Evolutionary conservation across 441 rosid genomes (phyloP), one percentile per base, ranked within the genome.

Genomic region (Gossypium gossypioides): DNA sequence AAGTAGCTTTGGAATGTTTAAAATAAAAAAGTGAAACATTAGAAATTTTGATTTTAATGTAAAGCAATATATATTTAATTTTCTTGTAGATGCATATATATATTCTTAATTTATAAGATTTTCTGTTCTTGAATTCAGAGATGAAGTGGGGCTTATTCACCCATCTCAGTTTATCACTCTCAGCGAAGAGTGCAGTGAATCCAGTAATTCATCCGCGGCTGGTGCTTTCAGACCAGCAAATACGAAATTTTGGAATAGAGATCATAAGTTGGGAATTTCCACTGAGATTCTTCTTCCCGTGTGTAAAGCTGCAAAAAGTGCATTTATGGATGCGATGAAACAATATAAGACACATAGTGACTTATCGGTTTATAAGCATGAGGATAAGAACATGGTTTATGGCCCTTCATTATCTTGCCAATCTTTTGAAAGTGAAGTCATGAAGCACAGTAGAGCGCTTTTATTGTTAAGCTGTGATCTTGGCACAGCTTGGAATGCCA

Each of bases 401-500:
- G 69, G 18, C 54, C 58, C 15, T 44, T 60, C 76, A 78, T 60
- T 74, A 32, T 76, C 77, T 67, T 68, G 59, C 56, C n/a, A 40
- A 57, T 63, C 55, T 65, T 63, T 77, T 16, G 95, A 80, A 75
- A 67, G 60, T 56, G 84, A 83, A 55, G 85, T 89, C 60, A 82
- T 88, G 96, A 87, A 79, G 82, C 96, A 89, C 78, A 87, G 98
- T 78, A 87, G 75, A 79, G 87, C 92, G 3, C 59, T 92, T 78
- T 71, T 95, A 79, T 74, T 95, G 85, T 81, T 92, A 46, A 92
- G 97, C 83, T 83, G 88, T 71, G 98, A 95, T 81, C 92, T 86
- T 37, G 88, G 80, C 50, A 91, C 95, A 62, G 97, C 97, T 3
- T 95, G 99, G 98, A 95, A 89, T 78, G 83, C 90, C 25, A 89